Base-by-base conservation (phyloP, 495 filamentous ascomycete genomes). In the Pseudomonodictys pantanalensis region DNA sequence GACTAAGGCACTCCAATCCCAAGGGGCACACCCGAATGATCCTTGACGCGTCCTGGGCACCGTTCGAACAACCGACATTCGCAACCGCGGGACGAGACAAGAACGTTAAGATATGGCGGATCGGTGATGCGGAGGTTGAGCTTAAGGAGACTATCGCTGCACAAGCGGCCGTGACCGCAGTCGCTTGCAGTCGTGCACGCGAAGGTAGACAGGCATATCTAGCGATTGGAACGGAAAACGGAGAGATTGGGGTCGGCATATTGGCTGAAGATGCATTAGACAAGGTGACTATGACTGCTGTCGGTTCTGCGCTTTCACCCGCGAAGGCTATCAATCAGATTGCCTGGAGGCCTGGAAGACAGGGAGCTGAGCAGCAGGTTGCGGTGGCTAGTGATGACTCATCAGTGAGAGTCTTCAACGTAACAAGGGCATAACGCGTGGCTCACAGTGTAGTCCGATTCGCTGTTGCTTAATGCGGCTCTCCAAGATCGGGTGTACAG, bases 21-120 rank as follows among this genome's bases (percentile, higher is more conserved):
- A 96, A 93, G 73, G 92, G 86, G 1, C 93, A 99, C 72, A 78
- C 87, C 18, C 76, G 93, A 52, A 96, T 97, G 90, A 89, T 99
- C 39, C 75, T 96, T 20, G 89, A 88, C 68, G 84, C 83, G 3
- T 81, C 85, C 8, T 99, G 93, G 92, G 85, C 85, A 9, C 89
- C 90, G 43, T 22, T 66, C 12, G 17, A 43, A 23, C 26, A 43
- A 24, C 25, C 35, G 1, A 69, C 85, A 5, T 98, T 97, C 74
- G 89, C 85, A 1, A 97, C 93, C 1, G 91, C 90, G 1, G 87
- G 90, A 7, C 81, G 93, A 60, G 93, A 98, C 63, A 96, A 92
- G 72, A 75, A 74, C 7, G 83, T 95, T 39, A 93, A 90, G 72
- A 68, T 95, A 54, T 97, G 92, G 92, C 69, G 68, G 29, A 30